phyloP scores from a whole-genome alignment of 164 flowering plant genomes.

The Umbilicus rupestris region DNA sequence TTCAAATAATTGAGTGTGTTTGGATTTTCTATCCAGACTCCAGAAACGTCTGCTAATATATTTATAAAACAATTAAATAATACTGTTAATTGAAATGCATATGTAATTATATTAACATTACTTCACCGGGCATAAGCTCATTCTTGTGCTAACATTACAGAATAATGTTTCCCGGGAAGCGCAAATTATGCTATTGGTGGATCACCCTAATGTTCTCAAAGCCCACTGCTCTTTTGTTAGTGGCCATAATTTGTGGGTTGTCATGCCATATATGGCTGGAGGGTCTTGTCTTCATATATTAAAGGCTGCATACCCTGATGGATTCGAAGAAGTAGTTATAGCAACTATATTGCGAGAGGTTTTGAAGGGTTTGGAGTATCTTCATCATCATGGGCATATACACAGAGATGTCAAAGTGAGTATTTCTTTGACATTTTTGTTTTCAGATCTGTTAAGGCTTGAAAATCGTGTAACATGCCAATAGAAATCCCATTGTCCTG shows the following conservation, averaged over 20 bases:
- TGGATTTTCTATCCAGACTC: background rate
- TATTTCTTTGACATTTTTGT: background rate
- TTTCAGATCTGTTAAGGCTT: background rate
- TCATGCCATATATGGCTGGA: slow-evolving; percentile 94
- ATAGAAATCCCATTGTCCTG: background rate
- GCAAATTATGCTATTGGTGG: slow-evolving; percentile 81
- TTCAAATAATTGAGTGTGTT: background rate
- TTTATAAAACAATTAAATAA: background rate
- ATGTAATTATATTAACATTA: background rate
- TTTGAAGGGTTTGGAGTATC: slow-evolving; percentile 83
- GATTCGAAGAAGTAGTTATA: slow-evolving; percentile 83
- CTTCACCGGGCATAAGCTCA: background rate
- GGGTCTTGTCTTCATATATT: slow-evolving; percentile 93
- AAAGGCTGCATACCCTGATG: slow-evolving; percentile 81
- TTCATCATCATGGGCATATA: slow-evolving; percentile 90
- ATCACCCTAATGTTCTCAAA: slow-evolving; percentile 86
- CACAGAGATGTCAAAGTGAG: slow-evolving; percentile 95
- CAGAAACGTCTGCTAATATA: background rate
- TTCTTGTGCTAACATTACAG: slow-evolving; percentile 24
- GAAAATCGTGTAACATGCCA: background rate
- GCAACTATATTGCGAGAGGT: slow-evolving; percentile 80
- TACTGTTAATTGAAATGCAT: background rate
- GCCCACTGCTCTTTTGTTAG: slow-evolving; percentile 87
- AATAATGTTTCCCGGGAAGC: slow-evolving; percentile 72
- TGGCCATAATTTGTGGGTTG: slow-evolving; percentile 83